Evolutionary conservation across 2,329 filamentous ascomycete genomes (phyloP).

Genomic region (Nigrospora osmanthi): DNA sequence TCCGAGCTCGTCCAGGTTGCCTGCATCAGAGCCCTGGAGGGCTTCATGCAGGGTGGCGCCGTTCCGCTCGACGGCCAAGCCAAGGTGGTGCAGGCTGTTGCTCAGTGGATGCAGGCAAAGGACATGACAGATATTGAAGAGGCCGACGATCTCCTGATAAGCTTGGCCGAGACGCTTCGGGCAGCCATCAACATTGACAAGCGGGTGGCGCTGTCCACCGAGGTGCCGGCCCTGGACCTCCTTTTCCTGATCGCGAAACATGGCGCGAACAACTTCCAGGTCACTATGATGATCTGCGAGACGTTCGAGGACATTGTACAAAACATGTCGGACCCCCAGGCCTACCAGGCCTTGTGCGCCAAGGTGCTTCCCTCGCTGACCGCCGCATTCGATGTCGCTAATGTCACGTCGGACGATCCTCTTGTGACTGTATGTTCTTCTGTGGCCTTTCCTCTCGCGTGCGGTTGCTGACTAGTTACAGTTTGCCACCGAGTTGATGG

Average conservation of each 20-base stretch:
- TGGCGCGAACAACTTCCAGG: slow-evolving; percentile 83
- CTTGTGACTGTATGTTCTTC: slow-evolving; percentile 58
- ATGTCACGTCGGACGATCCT: slow-evolving; percentile 75
- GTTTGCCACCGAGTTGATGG: slow-evolving; percentile 78
- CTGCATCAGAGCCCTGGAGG: slow-evolving; percentile 79
- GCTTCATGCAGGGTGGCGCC: slow-evolving; percentile 45
- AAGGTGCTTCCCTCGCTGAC: slow-evolving; percentile 85
- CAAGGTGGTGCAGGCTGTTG: slow-evolving; percentile 50
- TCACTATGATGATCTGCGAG: slow-evolving; percentile 80
- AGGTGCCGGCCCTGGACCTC: slow-evolving; percentile 68
- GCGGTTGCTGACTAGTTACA: slow-evolving; percentile 18
- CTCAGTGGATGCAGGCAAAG: slow-evolving; percentile 69
- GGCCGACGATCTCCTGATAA: slow-evolving; percentile 85
- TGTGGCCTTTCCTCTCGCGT: neutral
- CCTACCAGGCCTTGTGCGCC: slow-evolving; percentile 71
- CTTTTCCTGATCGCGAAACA: slow-evolving; percentile 86
- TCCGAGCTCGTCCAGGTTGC: slow-evolving; percentile 89
- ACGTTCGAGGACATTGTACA: slow-evolving; percentile 83
- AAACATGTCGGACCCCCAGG: slow-evolving; percentile 56
- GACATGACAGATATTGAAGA: slow-evolving; percentile 80
- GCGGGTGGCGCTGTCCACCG: slow-evolving; percentile 61
- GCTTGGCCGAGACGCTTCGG: slow-evolving; percentile 77
- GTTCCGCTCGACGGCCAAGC: slow-evolving; percentile 45
- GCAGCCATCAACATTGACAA: slow-evolving; percentile 77
- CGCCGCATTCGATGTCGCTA: slow-evolving; percentile 82